Evolutionary conservation across 2,329 filamentous ascomycete species (phyloP), one percentile per base, ranked within the genome.

Genomic region (Calonectria hongkongensis): DNA sequence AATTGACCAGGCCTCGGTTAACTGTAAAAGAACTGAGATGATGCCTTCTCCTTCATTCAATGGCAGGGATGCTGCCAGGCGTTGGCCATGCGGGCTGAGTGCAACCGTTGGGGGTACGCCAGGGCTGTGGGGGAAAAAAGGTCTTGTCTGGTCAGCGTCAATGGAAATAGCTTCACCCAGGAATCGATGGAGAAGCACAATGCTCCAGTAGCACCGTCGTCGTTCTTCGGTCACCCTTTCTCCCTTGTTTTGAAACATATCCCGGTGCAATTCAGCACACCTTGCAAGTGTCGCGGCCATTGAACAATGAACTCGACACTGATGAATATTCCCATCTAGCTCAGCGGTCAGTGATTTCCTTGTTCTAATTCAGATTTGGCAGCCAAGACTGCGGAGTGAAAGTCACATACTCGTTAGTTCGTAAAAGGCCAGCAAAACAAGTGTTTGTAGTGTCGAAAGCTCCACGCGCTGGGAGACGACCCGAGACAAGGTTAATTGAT

Each of bases 221-320:
- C 39, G 25, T 10, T 67, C 65, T 18, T 67, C 65, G n/a, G 13
- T 8, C 21, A 30, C 16, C 15, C 33, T 27, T 30, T 47, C 36
- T 2, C 13, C 27, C 9, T 10, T 43, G 16, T 47, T n/a, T 4
- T 27, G n/a, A 1, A 25, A 30, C 27, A 27, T n/a, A 16, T 21
- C 39, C 1, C 47, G 63, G 5, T 41, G 30, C 9, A 66, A n/a
- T 51, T 51, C n/a, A 8, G 63, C 63, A 12, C 63, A 51, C n/a
- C 33, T 48, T 3, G 63, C 63, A 18, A 66, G 30, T 21, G 63
- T 51, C 18, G 47, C 21, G 6, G 33, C 33, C 63, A 51, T 30
- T 9, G 63, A 66, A 51, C 18, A 66, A 39, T 66, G 63, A 2
- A 66, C 45, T 28, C 45, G 43, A 5, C 63, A 66, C 47, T 66